phyloP scores from a whole-genome alignment of 2,329 filamentous ascomycete species.

The Colletotrichum sp. region DNA sequence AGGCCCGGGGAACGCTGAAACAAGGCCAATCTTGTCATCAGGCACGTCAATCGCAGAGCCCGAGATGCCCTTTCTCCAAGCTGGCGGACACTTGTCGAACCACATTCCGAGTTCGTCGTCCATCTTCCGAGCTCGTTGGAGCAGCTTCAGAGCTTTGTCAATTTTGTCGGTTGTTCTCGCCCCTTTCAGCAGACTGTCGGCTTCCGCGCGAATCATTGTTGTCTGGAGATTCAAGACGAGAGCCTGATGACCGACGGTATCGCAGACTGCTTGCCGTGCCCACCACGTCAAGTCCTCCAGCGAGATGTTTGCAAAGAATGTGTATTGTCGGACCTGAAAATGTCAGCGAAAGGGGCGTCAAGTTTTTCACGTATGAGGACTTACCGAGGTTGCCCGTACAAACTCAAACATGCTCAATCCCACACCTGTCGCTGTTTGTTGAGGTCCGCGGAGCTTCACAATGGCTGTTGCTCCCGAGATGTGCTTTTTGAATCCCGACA shows the following conservation, averaged over 20 bases:
- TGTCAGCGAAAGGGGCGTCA: background rate
- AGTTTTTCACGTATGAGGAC: background rate
- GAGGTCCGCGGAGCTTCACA: constrained; percentile 21
- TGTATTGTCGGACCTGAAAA: constrained; percentile 25
- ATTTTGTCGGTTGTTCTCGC: constrained; percentile 22
- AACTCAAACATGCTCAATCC: constrained; percentile 28
- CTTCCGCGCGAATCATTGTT: constrained; percentile 26
- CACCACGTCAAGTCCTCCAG: constrained; percentile 26
- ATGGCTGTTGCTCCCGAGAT: constrained; percentile 25
- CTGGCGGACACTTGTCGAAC: constrained; percentile 23
- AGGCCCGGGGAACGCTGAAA: constrained; percentile 22
- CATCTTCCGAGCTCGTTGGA: constrained; percentile 20
- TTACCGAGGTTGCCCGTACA: constrained; percentile 25
- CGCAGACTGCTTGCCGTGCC: constrained; percentile 23
- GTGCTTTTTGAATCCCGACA: constrained; percentile 24
- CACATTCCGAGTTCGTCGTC: constrained; percentile 23
- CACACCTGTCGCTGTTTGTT: constrained; percentile 17
- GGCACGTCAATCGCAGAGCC: constrained; percentile 19
- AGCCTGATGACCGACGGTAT: constrained; percentile 25
- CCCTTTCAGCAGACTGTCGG: constrained; percentile 23
- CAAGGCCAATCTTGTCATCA: constrained; percentile 18
- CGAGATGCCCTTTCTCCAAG: constrained; percentile 22
- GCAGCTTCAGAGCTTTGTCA: constrained; percentile 23
- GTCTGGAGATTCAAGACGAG: constrained; percentile 27
- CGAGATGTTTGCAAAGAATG: constrained; percentile 24